Conservation (phyloP, 1,284 basidiomycete species). For the Mrakiaceae sp. region DNA sequence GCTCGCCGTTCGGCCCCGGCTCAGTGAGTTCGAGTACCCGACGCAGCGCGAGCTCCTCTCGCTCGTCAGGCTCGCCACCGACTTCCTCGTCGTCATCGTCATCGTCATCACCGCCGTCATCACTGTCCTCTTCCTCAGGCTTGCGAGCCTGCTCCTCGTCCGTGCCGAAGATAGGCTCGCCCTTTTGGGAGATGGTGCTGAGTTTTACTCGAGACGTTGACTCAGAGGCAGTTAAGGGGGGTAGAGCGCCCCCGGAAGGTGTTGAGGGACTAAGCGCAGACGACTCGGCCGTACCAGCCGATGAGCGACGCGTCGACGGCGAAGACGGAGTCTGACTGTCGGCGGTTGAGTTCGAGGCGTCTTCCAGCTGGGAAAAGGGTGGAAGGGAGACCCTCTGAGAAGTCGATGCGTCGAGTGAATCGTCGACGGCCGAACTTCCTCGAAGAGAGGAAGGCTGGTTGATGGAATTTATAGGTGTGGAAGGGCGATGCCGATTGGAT, state of each 20-base stretch:
- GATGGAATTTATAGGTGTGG: no score
- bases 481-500: no score
- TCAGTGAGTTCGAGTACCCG: constrained; percentile 10
- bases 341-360: no score
- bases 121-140: not conserved
- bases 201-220: no score
- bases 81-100: constrained; percentile 5
- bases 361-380: no score
- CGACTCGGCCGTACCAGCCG: not conserved
- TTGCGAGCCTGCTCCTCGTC: not conserved
- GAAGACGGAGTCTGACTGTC: not conserved
- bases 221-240: no score
- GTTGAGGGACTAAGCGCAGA: no score
- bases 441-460: no score
- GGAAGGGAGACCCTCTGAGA: no score
- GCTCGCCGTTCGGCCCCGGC: not conserved
- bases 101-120: not conserved
- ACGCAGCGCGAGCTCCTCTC: constrained; percentile 2
- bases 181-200: no score
- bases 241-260: no score
- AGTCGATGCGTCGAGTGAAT: not conserved
- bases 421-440: not conserved
- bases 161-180: not conserved
- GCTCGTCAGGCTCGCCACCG: not conserved
- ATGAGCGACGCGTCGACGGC: not conserved